Base-by-base conservation (phyloP, 148 eudicot genomes). In the Fagopyrum homotropicum region DNA sequence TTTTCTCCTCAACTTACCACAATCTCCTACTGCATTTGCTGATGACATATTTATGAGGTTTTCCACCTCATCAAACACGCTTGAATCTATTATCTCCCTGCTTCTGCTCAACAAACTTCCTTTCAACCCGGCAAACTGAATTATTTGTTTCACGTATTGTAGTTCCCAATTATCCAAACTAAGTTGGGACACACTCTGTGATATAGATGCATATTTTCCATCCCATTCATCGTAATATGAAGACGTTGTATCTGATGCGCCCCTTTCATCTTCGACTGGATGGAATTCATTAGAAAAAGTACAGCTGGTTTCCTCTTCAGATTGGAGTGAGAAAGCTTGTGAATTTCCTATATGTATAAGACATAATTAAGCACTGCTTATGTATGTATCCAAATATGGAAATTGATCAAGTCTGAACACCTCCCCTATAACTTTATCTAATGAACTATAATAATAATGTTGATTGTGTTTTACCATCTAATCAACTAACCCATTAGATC, bases 61-160 rank as follows among this genome's bases (percentile, higher is more conserved):
- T 79, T 92, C 97, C 76, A 88, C 79, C 74, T 80, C 80, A 73
- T 89, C 87, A 69, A 86, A 95, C 73, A 92, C 79, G 56, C 70
- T 66, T 19, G 86, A 84, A 44, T 82, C 79, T 75, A 95, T 83
- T 48, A 82, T 72, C 19, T 76, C 72, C 75, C 76, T 83, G 47
- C 84, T 83, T 72, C 79, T 85, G 72, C 83, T 87, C 47, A 89
- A 76, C 4, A 77, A 60, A 71, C 79, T 79, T 75, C 88, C 89
- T 47, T 90, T 75, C 45, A 90, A 66, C 44, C 82, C 88, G 4
- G 88, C 85, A 78, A 76, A 73, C 80, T 79, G 78, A 74, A 95
- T 82, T 72, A 86, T 66, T 72, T 85, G 80, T 79, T 77, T 75
- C 48, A 92, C 82, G 59, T 90, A 92, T 22, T 88, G 85, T 49